phyloP scores from a whole-genome alignment of 495 filamentous ascomycete genomes.

The Penicillium paradoxum region DNA sequence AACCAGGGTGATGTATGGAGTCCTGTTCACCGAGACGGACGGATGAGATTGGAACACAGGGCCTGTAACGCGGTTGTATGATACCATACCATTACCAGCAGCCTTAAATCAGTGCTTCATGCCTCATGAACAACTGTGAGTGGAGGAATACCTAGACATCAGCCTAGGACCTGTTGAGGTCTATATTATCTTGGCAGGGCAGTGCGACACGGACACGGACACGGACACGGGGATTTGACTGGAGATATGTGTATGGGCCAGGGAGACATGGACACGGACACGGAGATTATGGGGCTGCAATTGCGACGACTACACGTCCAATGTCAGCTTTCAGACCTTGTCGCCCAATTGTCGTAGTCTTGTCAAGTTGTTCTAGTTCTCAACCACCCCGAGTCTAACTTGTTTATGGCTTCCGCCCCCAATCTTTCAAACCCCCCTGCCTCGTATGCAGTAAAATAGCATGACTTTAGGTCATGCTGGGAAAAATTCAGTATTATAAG shows the following conservation, averaged over 20 bases:
- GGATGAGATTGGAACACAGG: background rate
- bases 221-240: background rate
- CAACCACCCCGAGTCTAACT: too few species aligned
- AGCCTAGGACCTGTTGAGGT: background rate
- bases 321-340: background rate
- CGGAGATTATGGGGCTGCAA: background rate
- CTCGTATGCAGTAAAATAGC: too few species aligned
- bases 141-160: background rate
- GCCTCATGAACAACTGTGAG: background rate
- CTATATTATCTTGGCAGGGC: too few species aligned
- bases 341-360: too few species aligned
- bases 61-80: background rate
- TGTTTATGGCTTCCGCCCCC: background rate
- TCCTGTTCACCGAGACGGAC: background rate
- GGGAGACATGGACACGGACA: background rate
- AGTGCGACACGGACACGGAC: background rate
- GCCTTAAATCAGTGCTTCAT: background rate
- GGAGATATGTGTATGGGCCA: too few species aligned
- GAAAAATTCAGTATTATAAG: too few species aligned
- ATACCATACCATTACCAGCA: background rate
- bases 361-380: too few species aligned
- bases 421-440: background rate
- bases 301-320: background rate
- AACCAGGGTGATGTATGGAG: background rate
- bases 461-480: too few species aligned